Conservation (phyloP, 164 flowering plant species). For the Cinnamomum chago region DNA sequence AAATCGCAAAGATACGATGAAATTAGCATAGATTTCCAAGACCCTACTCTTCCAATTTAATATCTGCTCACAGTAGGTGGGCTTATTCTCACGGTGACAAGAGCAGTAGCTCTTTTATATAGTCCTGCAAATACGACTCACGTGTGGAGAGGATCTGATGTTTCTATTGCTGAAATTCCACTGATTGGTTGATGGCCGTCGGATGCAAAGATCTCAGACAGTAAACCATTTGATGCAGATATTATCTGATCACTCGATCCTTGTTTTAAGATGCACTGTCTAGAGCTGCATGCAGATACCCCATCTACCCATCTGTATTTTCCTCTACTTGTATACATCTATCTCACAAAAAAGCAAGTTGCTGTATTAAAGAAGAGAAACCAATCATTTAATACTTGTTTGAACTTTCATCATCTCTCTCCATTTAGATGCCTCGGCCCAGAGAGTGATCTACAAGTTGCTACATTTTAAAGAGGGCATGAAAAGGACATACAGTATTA, state of each 20-base stretch:
- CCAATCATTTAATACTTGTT: too few relatives aligned
- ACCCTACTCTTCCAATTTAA: slow-evolving; percentile 21
- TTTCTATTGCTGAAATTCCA: neutral
- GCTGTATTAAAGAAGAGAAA: too few relatives aligned
- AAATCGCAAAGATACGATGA: slow-evolving; percentile 42
- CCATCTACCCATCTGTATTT: neutral
- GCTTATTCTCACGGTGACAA: slow-evolving; percentile 11
- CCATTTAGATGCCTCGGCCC: too few relatives aligned
- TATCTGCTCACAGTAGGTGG: slow-evolving; percentile 23
- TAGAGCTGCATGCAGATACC: neutral
- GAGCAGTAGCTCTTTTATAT: slow-evolving; percentile 16
- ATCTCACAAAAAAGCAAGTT: too few relatives aligned
- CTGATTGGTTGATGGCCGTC: neutral
- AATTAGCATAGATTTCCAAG: slow-evolving; percentile 35
- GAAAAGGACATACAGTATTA: too few relatives aligned
- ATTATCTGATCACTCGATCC: too few relatives aligned
- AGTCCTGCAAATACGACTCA: slow-evolving; percentile 21
- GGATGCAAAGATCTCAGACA: neutral
- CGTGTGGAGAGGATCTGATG: slow-evolving; percentile 24
- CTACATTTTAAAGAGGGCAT: too few relatives aligned
- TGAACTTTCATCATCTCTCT: too few relatives aligned
- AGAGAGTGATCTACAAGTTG: too few relatives aligned
- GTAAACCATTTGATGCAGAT: neutral
- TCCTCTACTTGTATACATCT: neutral
- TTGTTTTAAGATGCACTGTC: neutral